phyloP scores from a whole-genome alignment of 1,284 basidiomycete species.

The Cryptococcus neoformans region DNA sequence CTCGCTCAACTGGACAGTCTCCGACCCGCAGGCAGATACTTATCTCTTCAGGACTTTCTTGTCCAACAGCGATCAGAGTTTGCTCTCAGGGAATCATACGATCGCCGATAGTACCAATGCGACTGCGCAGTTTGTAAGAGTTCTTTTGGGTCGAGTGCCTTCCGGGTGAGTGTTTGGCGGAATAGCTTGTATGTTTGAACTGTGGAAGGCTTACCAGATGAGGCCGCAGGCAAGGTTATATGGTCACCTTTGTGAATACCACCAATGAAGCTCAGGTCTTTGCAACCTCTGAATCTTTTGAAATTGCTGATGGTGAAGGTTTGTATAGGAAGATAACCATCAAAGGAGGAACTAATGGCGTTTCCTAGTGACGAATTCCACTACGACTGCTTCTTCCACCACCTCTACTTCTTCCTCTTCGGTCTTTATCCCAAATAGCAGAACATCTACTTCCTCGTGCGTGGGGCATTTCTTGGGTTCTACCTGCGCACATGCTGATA shows the following conservation, averaged over 20 bases:
- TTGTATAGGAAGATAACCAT: slow-evolving; percentile 6
- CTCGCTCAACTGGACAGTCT: slow-evolving; percentile 40
- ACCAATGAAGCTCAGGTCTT: slow-evolving; percentile 50
- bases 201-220: background rate
- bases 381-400: slow-evolving; percentile 12
- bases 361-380: background rate
- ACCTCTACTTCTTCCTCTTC: slow-evolving; percentile 1
- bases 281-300: slow-evolving; percentile 52
- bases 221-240: slow-evolving; percentile 40
- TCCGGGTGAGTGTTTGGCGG: slow-evolving; percentile 13
- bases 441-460: slow-evolving; percentile 9
- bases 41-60: slow-evolving; percentile 38
- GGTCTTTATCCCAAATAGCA: slow-evolving; percentile 17
- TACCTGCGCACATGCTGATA: background rate
- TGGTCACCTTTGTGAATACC: slow-evolving; percentile 53
- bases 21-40: slow-evolving; percentile 29
- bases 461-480: background rate
- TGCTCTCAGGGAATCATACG: slow-evolving; percentile 30
- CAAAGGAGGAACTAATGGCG: background rate
- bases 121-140: slow-evolving; percentile 23
- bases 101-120: slow-evolving; percentile 42
- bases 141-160: slow-evolving; percentile 28
- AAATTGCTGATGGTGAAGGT: slow-evolving; percentile 40
- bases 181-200: background rate
- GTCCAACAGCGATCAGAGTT: slow-evolving; percentile 26